Conservation (phyloP, 768 basidiomycete genomes). For the Amanita molliuscula region DNA sequence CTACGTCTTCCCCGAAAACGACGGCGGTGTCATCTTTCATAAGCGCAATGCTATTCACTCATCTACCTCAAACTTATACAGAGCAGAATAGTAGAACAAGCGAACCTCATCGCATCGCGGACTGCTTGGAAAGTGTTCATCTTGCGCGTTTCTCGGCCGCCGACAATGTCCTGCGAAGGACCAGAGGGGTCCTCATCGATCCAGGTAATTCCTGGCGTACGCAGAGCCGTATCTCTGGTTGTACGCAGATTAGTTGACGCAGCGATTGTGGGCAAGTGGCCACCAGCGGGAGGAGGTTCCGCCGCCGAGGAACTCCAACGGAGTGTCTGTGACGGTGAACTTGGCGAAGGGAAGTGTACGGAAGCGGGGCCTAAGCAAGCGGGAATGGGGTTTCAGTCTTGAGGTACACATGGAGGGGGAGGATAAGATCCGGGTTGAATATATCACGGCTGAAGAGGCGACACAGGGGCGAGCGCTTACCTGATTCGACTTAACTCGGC, state of each 20-base stretch:
- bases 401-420: slow-evolving; percentile 25
- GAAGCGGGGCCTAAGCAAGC: slow-evolving; percentile 8
- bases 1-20: slow-evolving; percentile 87
- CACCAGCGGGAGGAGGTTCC: slow-evolving; percentile 70
- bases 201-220: slow-evolving; percentile 68
- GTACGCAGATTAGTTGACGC: slow-evolving; percentile 53
- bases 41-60: slow-evolving; percentile 54
- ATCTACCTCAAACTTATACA: not conserved
- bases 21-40: slow-evolving; percentile 80
- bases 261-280: slow-evolving; percentile 64
- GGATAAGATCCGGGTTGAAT: slow-evolving; percentile 33
- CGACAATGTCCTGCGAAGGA: slow-evolving; percentile 37
- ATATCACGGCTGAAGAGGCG: slow-evolving; percentile 11
- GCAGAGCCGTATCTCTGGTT: slow-evolving; percentile 61
- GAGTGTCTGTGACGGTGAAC: slow-evolving; percentile 6
- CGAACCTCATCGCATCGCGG: slow-evolving; percentile 78
- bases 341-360: not conserved
- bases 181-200: slow-evolving; percentile 43
- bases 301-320: slow-evolving; percentile 43
- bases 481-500: not conserved
- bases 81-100: not conserved
- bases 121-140: slow-evolving; percentile 96
- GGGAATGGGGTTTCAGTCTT: slow-evolving; percentile 19
- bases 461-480: not conserved
- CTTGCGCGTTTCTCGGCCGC: slow-evolving; percentile 81